Evolutionary conservation across 2,329 filamentous ascomycete species (phyloP), one percentile per base, ranked within the genome.

Genomic region (Rutstroemia sydowiana): DNA sequence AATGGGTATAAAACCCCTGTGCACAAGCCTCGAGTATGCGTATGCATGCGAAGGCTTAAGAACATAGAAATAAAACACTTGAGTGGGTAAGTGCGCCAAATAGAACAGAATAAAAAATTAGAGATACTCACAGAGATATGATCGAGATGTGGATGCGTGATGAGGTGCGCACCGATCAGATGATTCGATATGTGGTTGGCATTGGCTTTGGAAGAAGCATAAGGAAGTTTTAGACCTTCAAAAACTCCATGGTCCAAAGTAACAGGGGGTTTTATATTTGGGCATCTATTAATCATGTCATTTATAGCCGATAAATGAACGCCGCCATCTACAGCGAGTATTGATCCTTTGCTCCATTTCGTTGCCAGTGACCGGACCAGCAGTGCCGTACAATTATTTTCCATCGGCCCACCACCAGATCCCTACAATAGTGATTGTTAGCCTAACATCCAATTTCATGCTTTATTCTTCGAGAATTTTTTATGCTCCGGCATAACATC

Each of bases 81-180:
- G 23, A 26, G 8, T 8, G 23, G 23, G 8, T 4, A 8, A 26
- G 23, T 4, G 23, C 4, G 23, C 8, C 4, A 8, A 26, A 26
- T 26, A 26, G 23, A 26, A 26, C 8, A 26, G 8, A 26, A 4
- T 8, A 26, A 4, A 26, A 8, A 26, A 26, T 8, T 4, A 8
- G 23, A 8, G 4, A 26, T 26, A 26, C 23, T 26, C 23, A 26
- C 23, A 18, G 88, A 84, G 20, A 97, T 83, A 68, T 98, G 93
- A 64, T 98, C 93, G 1, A 98, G 77, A 70, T 98, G 93, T n/a
- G 93, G 88, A 68, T 98, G 93, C 0, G 92, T 98, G 63, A 98
- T 89, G 56, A 97, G 80, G 64, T 92, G 93, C 0, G 89, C 87
- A 42, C 92, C 88, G 52, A 98, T 80, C 44, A 96, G 79, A 51